Conservation (phyloP, 148 eudicot species). For the Nepenthes mirabilis region DNA sequence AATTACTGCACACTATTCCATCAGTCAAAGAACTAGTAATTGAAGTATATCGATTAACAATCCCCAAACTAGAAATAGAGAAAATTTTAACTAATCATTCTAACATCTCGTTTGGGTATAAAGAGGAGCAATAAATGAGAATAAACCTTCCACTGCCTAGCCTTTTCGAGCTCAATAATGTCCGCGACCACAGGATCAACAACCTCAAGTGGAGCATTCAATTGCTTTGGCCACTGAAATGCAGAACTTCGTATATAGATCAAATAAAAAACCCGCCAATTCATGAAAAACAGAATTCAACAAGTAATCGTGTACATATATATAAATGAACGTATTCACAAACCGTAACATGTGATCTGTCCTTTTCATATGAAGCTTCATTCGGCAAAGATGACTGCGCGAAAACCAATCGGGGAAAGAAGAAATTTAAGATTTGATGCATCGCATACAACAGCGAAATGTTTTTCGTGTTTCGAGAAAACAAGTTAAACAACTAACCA, state of each 20-base stretch:
- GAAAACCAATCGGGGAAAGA: neutral
- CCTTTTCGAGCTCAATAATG: conserved; percentile 86
- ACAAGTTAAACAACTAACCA: conserved; percentile 24
- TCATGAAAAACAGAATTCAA: neutral
- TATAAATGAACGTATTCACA: conserved; percentile 8
- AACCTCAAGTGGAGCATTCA: conserved; percentile 80
- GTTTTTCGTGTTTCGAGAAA: no score
- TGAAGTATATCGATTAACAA: no score
- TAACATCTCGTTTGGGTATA: no score
- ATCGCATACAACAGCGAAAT: no score
- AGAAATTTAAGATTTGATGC: neutral
- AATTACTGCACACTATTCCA: neutral
- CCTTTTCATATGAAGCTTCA: conserved; percentile 70
- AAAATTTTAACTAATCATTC: no score
- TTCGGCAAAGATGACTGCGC: conserved; percentile 60
- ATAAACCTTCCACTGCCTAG: conserved; percentile 93
- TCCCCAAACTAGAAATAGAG: no score
- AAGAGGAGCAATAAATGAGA: no score
- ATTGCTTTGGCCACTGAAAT: conserved; percentile 87
- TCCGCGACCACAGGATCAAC: conserved; percentile 95
- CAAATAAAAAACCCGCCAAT: neutral
- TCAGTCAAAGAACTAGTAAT: neutral
- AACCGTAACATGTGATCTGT: conserved; percentile 60
- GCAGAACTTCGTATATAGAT: neutral
- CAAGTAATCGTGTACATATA: neutral